These are phyloP conservation scores for Scutellaria minor DNA, from an alignment of 257 asterid genomes.

Conservation along the genomic window DNA sequence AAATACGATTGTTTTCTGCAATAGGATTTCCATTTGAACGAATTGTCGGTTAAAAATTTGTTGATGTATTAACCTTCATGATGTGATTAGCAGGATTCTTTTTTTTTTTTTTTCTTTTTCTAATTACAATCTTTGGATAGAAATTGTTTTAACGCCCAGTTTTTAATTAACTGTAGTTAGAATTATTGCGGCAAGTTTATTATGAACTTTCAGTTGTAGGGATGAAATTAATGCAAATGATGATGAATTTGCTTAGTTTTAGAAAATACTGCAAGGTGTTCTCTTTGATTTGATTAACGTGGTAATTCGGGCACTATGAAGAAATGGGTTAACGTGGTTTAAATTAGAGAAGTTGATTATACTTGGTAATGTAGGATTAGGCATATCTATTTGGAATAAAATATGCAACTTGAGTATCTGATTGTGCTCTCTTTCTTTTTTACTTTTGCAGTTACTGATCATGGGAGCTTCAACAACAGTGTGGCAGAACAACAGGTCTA, in stretches of 20 bases:
- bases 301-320: constrained; percentile 26
- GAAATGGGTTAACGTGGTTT: constrained; percentile 24
- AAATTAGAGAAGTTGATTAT: constrained; percentile 21
- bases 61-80: constrained; percentile 8
- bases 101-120: neutral
- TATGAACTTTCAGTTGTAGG: neutral
- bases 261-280: constrained; percentile 12
- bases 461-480: constrained; percentile 84
- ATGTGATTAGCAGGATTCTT: neutral
- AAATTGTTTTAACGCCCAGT: neutral
- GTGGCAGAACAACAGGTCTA: constrained; percentile 77
- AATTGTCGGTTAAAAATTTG: neutral
- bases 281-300: neutral
- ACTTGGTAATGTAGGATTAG: constrained; percentile 23
- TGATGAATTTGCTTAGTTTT: neutral
- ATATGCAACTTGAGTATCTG: constrained; percentile 27
- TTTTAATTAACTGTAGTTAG: neutral
- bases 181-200: constrained; percentile 15
- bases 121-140: neutral
- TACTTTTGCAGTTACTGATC: constrained; percentile 60
- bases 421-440: constrained; percentile 13
- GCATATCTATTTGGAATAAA: constrained; percentile 20
- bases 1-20: neutral
- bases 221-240: constrained; percentile 28
- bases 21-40: constrained; percentile 9